phyloP scores from a whole-genome alignment of 1,139 yeast genomes.

The Yamadazyma blattariae region DNA sequence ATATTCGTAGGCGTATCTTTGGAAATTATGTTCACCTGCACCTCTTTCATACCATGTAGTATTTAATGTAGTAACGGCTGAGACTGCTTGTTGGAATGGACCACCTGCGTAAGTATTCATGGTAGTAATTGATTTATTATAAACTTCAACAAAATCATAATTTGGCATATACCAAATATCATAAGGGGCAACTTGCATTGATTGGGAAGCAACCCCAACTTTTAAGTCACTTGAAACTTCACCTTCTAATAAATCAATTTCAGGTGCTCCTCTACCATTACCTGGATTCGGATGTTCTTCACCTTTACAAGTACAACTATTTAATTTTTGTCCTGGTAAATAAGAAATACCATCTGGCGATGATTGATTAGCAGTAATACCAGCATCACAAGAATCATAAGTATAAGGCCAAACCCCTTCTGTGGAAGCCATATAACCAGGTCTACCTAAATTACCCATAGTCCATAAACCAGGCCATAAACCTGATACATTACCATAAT shows the following conservation, averaged over 20 bases:
- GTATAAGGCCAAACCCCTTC: constrained; percentile 91
- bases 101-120: constrained; percentile 84
- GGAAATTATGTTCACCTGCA: constrained; percentile 47
- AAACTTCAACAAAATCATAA: constrained; percentile 63
- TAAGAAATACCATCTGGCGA: constrained; percentile 77
- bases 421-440: constrained; percentile 75
- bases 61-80: constrained; percentile 70
- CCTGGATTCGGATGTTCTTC: constrained; percentile 82
- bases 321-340: constrained; percentile 74
- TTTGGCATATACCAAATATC: constrained; percentile 87
- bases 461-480: constrained; percentile 94
- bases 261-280: constrained; percentile 85
- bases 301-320: constrained; percentile 67
- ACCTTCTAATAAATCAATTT: constrained; percentile 82
- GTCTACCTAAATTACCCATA: constrained; percentile 80
- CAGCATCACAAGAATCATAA: constrained; percentile 81
- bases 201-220: constrained; percentile 74
- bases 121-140: constrained; percentile 57
- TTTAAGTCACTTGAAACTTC: constrained; percentile 49
- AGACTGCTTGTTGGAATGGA: constrained; percentile 80
- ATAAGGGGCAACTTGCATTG: constrained; percentile 79
- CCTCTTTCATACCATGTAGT: constrained; percentile 74
- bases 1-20: constrained; percentile 76
- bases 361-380: constrained; percentile 87
- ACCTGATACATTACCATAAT: constrained; percentile 66